Conservation (phyloP, 257 asterid species). For the Solanum habrochaites region DNA sequence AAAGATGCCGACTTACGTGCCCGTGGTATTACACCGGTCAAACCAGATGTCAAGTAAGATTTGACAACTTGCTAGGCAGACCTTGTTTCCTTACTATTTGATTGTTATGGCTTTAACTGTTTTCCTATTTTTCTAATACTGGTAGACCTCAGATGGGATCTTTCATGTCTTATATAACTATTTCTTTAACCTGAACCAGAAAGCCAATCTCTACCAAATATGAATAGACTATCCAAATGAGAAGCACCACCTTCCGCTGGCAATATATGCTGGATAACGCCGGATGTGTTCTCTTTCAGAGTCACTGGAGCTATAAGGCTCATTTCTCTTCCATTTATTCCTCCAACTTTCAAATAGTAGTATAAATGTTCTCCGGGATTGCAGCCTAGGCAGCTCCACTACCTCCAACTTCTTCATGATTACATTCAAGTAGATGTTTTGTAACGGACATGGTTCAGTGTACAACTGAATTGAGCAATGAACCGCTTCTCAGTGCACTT, state of each 20-base stretch:
- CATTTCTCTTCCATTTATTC: neutral
- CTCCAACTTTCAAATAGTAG: neutral
- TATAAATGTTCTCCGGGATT: neutral
- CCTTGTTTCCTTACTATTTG: neutral
- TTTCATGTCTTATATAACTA: neutral
- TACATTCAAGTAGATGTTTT: neutral
- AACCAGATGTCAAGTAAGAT: slow-evolving; percentile 86
- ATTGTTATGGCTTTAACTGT: neutral
- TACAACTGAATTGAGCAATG: neutral
- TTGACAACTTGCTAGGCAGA: neutral
- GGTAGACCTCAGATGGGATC: neutral
- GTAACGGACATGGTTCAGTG: neutral
- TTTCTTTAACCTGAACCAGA: neutral
- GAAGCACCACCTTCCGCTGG: neutral
- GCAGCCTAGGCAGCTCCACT: neutral
- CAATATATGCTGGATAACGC: neutral
- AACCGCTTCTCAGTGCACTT: neutral
- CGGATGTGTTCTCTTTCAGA: neutral
- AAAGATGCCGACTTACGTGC: slow-evolving; percentile 93
- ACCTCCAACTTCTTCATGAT: neutral
- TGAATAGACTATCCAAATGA: neutral
- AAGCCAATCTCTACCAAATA: neutral
- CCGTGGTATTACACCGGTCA: slow-evolving; percentile 77
- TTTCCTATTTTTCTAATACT: neutral
- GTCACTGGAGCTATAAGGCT: neutral